Evolutionary conservation across 192 early-diverging fungal genomes (phyloP).

Genomic region (Backusella australiensis): DNA sequence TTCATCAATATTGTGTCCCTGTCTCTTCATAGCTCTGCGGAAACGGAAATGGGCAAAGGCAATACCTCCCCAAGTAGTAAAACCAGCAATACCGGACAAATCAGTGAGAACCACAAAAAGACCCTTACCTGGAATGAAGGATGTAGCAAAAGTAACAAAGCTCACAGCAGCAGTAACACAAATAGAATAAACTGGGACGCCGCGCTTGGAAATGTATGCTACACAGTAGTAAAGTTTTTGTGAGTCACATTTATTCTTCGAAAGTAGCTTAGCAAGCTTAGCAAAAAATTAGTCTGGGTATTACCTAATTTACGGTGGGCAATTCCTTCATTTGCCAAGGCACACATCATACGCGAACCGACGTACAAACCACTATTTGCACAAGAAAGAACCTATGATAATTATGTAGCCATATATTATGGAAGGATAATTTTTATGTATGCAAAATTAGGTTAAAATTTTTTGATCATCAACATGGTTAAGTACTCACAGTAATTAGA

Average conservation of each 20-base stretch:
- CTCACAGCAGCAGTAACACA: constrained; percentile 10
- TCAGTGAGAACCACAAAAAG: constrained; percentile 26
- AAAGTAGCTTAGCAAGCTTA: not conserved
- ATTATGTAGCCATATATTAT: not conserved
- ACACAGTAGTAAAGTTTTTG: constrained; percentile 2
- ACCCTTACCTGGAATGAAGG: constrained; percentile 34
- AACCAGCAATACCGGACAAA: constrained; percentile 32
- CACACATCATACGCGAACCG: constrained; percentile 74
- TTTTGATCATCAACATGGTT: not conserved
- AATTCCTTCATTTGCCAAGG: constrained; percentile 74
- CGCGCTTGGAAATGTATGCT: constrained; percentile 39
- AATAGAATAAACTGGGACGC: constrained; percentile 62
- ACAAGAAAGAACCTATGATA: constrained; percentile 29
- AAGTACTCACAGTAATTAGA: constrained; percentile 49
- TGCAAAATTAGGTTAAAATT: not conserved
- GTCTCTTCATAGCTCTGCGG: constrained; percentile 71
- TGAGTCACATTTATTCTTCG: not conserved
- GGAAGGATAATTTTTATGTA: not conserved
- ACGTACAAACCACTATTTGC: constrained; percentile 86
- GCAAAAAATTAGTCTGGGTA: not conserved
- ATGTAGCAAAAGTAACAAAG: constrained; percentile 29
- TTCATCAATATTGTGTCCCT: constrained; percentile 57
- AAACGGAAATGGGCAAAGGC: constrained; percentile 77
- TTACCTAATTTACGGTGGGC: constrained; percentile 68
- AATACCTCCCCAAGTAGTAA: constrained; percentile 79